phyloP scores from a whole-genome alignment of 345 rosid species.

The Eucalyptus caleyi region DNA sequence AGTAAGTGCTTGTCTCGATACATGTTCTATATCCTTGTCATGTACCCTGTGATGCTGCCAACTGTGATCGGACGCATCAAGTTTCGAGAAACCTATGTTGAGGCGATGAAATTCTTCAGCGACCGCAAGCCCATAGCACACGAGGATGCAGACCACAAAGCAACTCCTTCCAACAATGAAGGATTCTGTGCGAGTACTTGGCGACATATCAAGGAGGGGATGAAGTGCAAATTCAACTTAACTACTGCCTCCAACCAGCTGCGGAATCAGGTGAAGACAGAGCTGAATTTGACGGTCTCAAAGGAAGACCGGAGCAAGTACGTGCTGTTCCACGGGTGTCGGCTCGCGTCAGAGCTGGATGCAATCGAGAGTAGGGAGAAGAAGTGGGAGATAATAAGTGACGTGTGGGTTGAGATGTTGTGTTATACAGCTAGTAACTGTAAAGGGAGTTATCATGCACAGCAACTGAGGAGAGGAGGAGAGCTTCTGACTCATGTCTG shows the following conservation, averaged over 20 bases:
- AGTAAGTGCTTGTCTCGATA: not conserved
- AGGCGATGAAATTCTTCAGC: not conserved
- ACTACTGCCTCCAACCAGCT: not conserved
- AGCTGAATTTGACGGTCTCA: not conserved
- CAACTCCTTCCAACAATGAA: too few relatives aligned
- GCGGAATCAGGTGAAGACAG: not conserved
- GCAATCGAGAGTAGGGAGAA: not conserved
- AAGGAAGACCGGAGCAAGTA: constrained; percentile 11
- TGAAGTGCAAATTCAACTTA: not conserved
- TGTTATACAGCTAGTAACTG: not conserved
- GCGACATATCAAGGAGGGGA: not conserved
- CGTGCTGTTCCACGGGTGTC: constrained; percentile 8
- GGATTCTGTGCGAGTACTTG: not conserved
- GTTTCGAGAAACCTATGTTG: not conserved
- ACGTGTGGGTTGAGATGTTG: constrained; percentile 6
- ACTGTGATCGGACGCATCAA: not conserved
- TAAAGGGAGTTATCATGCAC: constrained; percentile 16
- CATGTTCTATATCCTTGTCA: not conserved
- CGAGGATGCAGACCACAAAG: too few relatives aligned
- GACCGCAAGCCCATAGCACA: not conserved
- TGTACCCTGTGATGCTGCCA: not conserved
- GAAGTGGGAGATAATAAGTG: not conserved
- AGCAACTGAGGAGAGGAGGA: constrained; percentile 41
- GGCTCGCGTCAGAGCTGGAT: not conserved
- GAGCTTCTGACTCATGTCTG: constrained; percentile 42